Evolutionary conservation across 345 rosid genomes (phyloP).

Genomic region (Citrus mangshanensis): DNA sequence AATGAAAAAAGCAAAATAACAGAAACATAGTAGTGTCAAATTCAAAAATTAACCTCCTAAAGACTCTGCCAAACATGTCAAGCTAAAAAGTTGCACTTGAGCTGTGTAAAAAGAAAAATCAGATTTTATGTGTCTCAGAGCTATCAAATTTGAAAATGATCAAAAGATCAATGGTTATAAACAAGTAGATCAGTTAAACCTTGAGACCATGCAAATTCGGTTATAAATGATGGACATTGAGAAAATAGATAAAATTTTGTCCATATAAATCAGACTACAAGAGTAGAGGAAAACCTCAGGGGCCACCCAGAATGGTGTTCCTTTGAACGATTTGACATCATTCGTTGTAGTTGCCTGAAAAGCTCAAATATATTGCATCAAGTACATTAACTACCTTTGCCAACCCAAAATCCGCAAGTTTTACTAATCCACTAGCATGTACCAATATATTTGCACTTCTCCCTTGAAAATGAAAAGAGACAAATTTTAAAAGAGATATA

Average conservation of each 20-base stretch:
- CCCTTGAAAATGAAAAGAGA: constrained; percentile 43
- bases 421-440: constrained; percentile 68
- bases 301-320: constrained; percentile 95
- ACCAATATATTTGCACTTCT: constrained; percentile 90
- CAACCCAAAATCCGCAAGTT: constrained; percentile 96
- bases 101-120: no score
- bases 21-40: no score
- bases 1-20: no score
- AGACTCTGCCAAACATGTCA: no score
- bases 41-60: no score
- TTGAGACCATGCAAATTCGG: not conserved
- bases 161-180: not conserved
- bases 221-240: not conserved
- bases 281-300: constrained; percentile 67
- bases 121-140: no score
- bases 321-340: constrained; percentile 74
- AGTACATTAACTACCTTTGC: constrained; percentile 57
- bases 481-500: not conserved
- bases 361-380: not conserved
- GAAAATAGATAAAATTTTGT: not conserved
- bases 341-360: constrained; percentile 68
- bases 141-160: no score
- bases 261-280: constrained; percentile 1
- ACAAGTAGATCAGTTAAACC: not conserved
- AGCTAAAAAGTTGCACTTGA: no score